Base-by-base conservation (phyloP, 139 green algal species). In the Ettlia oleoabundans region DNA sequence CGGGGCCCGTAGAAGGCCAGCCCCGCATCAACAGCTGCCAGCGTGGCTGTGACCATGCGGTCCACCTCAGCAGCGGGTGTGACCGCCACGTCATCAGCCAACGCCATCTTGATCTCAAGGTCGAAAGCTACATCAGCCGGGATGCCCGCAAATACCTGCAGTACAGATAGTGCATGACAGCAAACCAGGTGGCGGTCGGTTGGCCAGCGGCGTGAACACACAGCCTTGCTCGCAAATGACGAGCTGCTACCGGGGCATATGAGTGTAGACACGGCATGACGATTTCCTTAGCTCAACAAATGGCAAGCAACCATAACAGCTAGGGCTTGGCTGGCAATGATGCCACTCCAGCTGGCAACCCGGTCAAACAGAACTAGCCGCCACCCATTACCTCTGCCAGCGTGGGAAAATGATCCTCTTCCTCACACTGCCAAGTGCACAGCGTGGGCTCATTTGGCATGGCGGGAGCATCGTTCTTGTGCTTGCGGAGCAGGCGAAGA, bases 61-160 rank as follows among this genome's bases (percentile, higher is more conserved):
- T 92, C 83, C 5, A 97, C 81, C 86, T 97, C 93, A 9, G 82
- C 88, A 2, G 73, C 4, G 1, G 86, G 79, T 4, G 92, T 95
- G n/a, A 76, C 55, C 26, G 75, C 71, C 37, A 94, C 28, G 30
- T 90, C 65, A n/a, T 88, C 69, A 6, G 90, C 83, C 0, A 92
- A 92, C 6, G 88, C 82, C 91, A 97, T 95, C 86, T 98, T 98
- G 30, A 98, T 83, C 85, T 98, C 95, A 19, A 98, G 89, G 87
- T 97, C 93, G 78, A 97, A 94, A 10, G 87, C 91, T 1, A 98
- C 82, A 26, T 84, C 13, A 2, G 76, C 58, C 7, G 93, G 91
- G 62, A 96, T 68, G 33, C 26, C 74, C 2, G 42, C 43, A 63
- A 96, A 93, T 7, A 96, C 85, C 76, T 95, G 76, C 63, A 85